Evolutionary conservation across 371 early-diverging fungal species (phyloP).

Genomic region (Syncephalastrum racemosum): DNA sequence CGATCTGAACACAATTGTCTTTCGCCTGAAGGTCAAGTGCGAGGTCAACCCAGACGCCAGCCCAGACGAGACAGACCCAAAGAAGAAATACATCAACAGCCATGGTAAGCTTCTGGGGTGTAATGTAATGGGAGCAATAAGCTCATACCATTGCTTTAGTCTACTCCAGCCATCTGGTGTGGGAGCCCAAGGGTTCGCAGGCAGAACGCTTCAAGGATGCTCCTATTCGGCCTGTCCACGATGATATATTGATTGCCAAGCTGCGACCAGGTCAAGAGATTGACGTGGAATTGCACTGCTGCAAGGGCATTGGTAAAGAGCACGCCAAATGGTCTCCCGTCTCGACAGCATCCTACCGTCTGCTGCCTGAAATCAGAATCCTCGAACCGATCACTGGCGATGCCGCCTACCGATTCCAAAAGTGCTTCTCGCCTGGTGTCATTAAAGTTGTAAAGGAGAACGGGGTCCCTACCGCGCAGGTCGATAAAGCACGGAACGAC

Average conservation of each 20-base stretch:
- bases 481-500: slow-evolving; percentile 93
- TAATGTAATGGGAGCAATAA: not conserved
- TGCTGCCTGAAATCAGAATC: slow-evolving; percentile 92
- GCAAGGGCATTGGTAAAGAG: slow-evolving; percentile 93
- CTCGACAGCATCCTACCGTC: slow-evolving; percentile 94
- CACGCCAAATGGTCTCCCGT: slow-evolving; percentile 99
- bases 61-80: slow-evolving; percentile 69
- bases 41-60: slow-evolving; percentile 61
- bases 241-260: slow-evolving; percentile 94
- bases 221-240: slow-evolving; percentile 77
- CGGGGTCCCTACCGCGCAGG: slow-evolving; percentile 71
- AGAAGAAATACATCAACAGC: slow-evolving; percentile 67
- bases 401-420: slow-evolving; percentile 83
- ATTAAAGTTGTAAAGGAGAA: slow-evolving; percentile 74
- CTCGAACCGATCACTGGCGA: slow-evolving; percentile 85
- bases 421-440: slow-evolving; percentile 93
- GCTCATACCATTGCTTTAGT: slow-evolving; percentile 45
- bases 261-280: slow-evolving; percentile 94
- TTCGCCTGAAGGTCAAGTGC: slow-evolving; percentile 82
- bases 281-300: slow-evolving; percentile 85
- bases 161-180: slow-evolving; percentile 77
- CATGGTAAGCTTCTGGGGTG: slow-evolving; percentile 34
- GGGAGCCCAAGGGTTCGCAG: slow-evolving; percentile 93
- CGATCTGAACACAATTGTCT: slow-evolving; percentile 94
- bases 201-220: slow-evolving; percentile 62